These are phyloP conservation scores for Corynespora cassiicola DNA, from an alignment of 2,329 filamentous ascomycete species.

Conservation along the genomic window DNA sequence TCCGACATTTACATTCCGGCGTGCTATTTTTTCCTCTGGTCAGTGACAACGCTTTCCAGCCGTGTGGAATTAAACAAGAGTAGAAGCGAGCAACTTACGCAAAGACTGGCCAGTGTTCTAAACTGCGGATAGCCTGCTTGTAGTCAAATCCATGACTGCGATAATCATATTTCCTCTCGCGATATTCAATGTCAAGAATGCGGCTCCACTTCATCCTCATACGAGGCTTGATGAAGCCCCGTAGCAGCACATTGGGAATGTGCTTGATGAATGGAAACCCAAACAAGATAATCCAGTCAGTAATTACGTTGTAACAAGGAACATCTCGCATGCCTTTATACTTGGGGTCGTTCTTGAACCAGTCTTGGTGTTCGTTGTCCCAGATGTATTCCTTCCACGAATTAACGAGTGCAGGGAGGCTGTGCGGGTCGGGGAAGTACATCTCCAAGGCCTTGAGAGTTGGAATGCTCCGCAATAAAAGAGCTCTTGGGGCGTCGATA, in stretches of 20 bases:
- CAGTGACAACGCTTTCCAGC: too few species aligned
- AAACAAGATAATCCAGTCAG: slow-evolving; percentile 13
- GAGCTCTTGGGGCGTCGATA: background rate
- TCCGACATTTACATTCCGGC: too few species aligned
- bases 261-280: slow-evolving; percentile 11
- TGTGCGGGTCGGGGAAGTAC: slow-evolving; percentile 4
- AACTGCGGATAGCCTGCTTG: background rate
- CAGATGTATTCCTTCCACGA: background rate
- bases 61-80: too few species aligned
- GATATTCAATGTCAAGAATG: slow-evolving; percentile 1
- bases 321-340: too few species aligned
- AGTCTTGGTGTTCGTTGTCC: background rate
- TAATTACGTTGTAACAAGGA: slow-evolving; percentile 5
- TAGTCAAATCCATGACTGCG: background rate
- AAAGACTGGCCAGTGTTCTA: too few species aligned
- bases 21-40: too few species aligned
- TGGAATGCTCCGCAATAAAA: background rate
- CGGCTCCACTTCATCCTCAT: slow-evolving; percentile 7
- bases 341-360: too few species aligned
- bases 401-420: background rate
- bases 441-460: slow-evolving; percentile 1
- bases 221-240: slow-evolving; percentile 13
- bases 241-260: slow-evolving; percentile 8
- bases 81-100: too few species aligned
- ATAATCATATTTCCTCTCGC: background rate